Conservation (phyloP, 106 monocot species). For the Dendrobium chrysotoxum region DNA sequence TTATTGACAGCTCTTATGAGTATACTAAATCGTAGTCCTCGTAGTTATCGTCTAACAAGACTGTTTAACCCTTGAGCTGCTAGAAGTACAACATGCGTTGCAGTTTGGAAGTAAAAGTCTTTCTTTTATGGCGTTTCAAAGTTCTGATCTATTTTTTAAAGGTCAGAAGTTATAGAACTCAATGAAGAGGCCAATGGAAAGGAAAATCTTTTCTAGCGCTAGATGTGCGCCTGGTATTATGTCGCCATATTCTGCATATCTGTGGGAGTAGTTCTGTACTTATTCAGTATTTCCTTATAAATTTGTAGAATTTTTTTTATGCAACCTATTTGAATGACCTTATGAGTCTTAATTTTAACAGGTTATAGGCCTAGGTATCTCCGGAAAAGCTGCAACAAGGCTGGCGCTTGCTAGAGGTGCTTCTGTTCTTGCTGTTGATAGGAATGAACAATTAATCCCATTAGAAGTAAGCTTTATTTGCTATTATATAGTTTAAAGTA, state of each 20-base stretch:
- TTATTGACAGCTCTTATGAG: background rate
- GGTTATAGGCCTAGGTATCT: conserved; percentile 43
- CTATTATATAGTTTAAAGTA: background rate
- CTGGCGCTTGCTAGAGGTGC: conserved; percentile 49
- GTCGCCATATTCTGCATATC: background rate
- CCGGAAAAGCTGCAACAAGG: conserved; percentile 37
- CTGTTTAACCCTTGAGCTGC: background rate
- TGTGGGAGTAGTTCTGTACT: background rate
- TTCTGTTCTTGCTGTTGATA: conserved; percentile 42
- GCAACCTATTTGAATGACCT: background rate
- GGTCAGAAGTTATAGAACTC: background rate
- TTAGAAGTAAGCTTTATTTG: conserved; percentile 21
- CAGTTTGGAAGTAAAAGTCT: background rate
- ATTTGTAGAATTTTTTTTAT: background rate
- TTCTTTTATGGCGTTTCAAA: background rate
- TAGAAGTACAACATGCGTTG: background rate
- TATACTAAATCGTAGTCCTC: background rate
- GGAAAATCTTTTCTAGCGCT: background rate
- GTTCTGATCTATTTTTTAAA: background rate
- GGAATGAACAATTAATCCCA: conserved; percentile 28
- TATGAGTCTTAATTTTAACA: conserved; percentile 1
- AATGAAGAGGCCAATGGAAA: background rate
- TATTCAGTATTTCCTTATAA: background rate
- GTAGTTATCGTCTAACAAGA: background rate
- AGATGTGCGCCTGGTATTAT: background rate